Evolutionary conservation across 768 basidiomycete genomes (phyloP).

Genomic region (Russula ochroleuca): DNA sequence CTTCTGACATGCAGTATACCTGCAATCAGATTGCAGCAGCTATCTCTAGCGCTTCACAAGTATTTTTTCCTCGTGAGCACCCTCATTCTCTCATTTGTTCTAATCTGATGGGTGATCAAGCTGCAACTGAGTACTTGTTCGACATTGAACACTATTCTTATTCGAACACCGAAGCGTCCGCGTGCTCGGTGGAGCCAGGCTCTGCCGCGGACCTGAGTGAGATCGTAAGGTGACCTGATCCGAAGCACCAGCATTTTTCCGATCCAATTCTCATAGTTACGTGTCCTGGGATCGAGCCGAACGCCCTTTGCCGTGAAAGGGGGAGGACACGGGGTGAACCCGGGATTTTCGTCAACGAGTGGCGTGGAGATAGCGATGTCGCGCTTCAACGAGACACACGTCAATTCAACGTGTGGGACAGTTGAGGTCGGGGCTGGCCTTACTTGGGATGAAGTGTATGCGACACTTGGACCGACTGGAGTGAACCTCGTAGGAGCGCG

Average conservation of each 20-base stretch:
- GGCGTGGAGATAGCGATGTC: not conserved
- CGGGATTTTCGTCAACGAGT: not conserved
- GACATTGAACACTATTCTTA: constrained; percentile 9
- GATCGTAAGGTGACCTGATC: constrained; percentile 19
- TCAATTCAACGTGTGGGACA: not conserved
- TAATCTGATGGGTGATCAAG: not conserved
- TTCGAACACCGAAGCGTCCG: constrained; percentile 15
- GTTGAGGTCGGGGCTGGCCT: constrained; percentile 8
- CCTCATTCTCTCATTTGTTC: not conserved
- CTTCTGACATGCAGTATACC: not conserved
- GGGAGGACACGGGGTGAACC: not conserved
- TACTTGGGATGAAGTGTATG: constrained; percentile 1
- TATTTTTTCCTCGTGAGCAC: constrained; percentile 3
- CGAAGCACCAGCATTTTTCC: constrained; percentile 2
- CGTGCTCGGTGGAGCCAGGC: constrained; percentile 27
- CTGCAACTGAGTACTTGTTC: constrained; percentile 9
- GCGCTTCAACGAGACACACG: not conserved
- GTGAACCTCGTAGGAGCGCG: constrained; percentile 6
- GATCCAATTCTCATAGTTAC: not conserved
- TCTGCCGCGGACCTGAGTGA: constrained; percentile 22
- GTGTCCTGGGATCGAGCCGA: not conserved
- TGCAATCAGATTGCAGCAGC: not conserved
- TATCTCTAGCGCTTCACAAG: constrained; percentile 2
- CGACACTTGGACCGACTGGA: not conserved
- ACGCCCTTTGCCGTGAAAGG: constrained; percentile 1